Conservation (phyloP, 345 rosid genomes). For the Luvunga scandens region DNA sequence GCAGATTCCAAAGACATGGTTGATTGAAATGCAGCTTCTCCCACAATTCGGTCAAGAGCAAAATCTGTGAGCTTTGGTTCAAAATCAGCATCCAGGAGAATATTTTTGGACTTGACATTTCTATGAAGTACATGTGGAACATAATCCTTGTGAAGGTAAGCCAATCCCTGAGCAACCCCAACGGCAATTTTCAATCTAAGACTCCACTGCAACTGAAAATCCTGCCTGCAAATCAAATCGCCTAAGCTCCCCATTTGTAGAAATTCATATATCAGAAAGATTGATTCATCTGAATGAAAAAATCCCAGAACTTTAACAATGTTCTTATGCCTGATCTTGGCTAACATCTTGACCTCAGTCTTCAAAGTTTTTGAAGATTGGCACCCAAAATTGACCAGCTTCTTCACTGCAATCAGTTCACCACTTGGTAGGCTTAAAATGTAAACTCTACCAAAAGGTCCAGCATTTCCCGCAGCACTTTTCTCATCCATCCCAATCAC, state of each 20-base stretch:
- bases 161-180: conserved; percentile 82
- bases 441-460: conserved; percentile 64
- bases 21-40: conserved; percentile 75
- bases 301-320: conserved; percentile 71
- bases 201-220: conserved; percentile 62
- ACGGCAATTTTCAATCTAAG: conserved; percentile 71
- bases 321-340: conserved; percentile 84
- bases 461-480: conserved; percentile 51
- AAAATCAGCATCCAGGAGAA: conserved; percentile 67
- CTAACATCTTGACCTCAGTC: conserved; percentile 78
- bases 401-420: conserved; percentile 78
- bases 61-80: conserved; percentile 83
- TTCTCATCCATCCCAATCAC: conserved; percentile 66
- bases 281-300: conserved; percentile 68
- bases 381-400: conserved; percentile 57
- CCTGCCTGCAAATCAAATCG: conserved; percentile 52
- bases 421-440: conserved; percentile 66
- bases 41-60: conserved; percentile 71
- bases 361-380: conserved; percentile 64
- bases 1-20: conserved; percentile 49
- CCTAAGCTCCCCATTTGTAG: conserved; percentile 70
- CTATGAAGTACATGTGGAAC: conserved; percentile 75
- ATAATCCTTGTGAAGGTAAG: conserved; percentile 78
- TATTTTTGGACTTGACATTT: conserved; percentile 68
- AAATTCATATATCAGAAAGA: conserved; percentile 74